These are phyloP conservation scores for Zychaea mexicana DNA, from an alignment of 371 early-diverging fungal genomes.

Conservation along the genomic window DNA sequence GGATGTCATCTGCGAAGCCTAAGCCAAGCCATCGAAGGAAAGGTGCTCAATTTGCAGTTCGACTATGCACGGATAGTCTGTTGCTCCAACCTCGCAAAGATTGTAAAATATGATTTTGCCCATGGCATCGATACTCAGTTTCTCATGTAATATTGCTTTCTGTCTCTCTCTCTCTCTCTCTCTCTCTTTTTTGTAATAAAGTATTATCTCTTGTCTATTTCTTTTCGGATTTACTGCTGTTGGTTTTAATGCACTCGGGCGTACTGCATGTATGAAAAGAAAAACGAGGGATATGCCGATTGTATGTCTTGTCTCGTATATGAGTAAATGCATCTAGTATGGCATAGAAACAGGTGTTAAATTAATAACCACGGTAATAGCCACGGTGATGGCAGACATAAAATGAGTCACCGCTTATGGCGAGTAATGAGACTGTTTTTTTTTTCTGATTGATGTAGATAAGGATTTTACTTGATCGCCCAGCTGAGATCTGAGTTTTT, in stretches of 20 bases:
- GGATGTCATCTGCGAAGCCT: slow-evolving; percentile 56
- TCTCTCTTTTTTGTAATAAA: not conserved
- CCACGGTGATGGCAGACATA: no score
- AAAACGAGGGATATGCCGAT: no score
- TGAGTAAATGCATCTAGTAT: no score
- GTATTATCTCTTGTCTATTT: not conserved
- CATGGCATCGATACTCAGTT: slow-evolving; percentile 67
- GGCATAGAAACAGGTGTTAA: no score
- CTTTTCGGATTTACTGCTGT: not conserved
- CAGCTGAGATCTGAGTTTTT: not conserved
- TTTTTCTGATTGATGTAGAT: no score
- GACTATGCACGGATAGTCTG: slow-evolving; percentile 80
- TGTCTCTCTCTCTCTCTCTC: not conserved
- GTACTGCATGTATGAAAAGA: no score
- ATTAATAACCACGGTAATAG: no score
- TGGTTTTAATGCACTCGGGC: not conserved
- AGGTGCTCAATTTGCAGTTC: slow-evolving; percentile 88
- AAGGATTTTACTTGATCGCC: not conserved
- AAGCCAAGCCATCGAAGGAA: slow-evolving; percentile 63
- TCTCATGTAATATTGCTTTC: slow-evolving; percentile 16
- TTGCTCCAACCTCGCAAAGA: slow-evolving; percentile 80
- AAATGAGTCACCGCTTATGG: not conserved
- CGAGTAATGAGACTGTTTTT: not conserved
- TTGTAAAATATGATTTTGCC: slow-evolving; percentile 83
- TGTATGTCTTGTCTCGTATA: no score